Percentiles rank a stretch among this genome's conserved stretches.
Evolutionary conservation across 1,139 yeast species (phyloP).

Genomic region (Fermentozyma sake): DNA sequence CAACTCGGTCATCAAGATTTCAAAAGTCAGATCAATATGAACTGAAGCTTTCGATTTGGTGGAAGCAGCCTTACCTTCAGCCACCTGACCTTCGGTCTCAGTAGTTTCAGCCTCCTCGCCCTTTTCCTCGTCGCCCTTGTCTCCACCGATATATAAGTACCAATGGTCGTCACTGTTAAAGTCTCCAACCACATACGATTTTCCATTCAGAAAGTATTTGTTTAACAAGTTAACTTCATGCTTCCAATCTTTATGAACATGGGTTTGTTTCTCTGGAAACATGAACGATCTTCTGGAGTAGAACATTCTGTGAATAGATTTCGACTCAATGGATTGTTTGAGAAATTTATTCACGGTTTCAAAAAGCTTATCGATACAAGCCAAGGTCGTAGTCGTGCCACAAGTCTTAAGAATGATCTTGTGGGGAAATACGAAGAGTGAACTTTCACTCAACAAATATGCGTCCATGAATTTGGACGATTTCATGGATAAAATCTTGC

Average conservation of each 20-base stretch:
- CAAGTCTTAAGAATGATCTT: constrained; percentile 88
- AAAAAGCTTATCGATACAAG: constrained; percentile 66
- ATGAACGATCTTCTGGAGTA: constrained; percentile 89
- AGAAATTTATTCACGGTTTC: constrained; percentile 34
- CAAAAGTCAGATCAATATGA: constrained; percentile 68
- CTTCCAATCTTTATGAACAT: constrained; percentile 82
- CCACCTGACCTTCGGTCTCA: no score
- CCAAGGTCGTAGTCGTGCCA: constrained; percentile 89
- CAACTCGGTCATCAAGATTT: constrained; percentile 86
- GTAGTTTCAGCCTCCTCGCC: constrained; percentile 5
- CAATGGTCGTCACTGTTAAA: constrained; percentile 75
- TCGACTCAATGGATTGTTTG: constrained; percentile 27
- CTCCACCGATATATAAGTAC: constrained; percentile 78
- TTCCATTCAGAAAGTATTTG: constrained; percentile 56
- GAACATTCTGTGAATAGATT: constrained; percentile 61
- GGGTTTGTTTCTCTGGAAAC: constrained; percentile 84
- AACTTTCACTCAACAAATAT: constrained; percentile 82
- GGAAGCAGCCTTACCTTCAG: constrained; percentile 1
- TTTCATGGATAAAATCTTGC: constrained; percentile 82
- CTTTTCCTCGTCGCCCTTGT: no score
- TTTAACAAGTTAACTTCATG: constrained; percentile 72
- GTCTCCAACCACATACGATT: constrained; percentile 79
- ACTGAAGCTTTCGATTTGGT: constrained; percentile 11
- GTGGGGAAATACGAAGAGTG: constrained; percentile 84
- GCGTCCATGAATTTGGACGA: constrained; percentile 70